Base-by-base conservation (phyloP, 2,329 filamentous ascomycete species). In the Colletotrichum orchidophilum region DNA sequence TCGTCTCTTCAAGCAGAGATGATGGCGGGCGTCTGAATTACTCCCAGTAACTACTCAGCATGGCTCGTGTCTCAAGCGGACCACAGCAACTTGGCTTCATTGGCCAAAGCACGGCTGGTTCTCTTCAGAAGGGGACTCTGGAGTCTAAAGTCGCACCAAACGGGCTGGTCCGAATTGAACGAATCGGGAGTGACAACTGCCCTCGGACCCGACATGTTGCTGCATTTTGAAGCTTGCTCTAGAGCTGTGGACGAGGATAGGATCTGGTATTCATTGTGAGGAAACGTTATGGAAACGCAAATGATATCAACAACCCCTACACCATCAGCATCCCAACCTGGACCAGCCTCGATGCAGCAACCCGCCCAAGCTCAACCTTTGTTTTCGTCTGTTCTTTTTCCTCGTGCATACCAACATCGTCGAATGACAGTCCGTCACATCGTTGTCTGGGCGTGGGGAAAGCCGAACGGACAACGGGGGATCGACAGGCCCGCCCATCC, bases 381-480 rank as follows among this genome's bases (percentile, higher is more conserved):
- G 18, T 49, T 58, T 59, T 59, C 65, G 49, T 71, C 65, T 46
- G 33, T 58, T 71, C 46, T 59, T 54, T 54, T 15, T 31, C 15
- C 39, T 46, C 11, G 49, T 21, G 21, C 46, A 29, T 33, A 3
- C 39, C 58, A 57, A 31, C 53, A 42, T 26, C 58, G 58, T 71
- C 58, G 31, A 57, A 52, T 71, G 64, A 49, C 53, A 57, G 42
- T 42, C 52, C 39, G n/a, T 63, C 58, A 63, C 31, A 39, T 27
- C 27, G 21, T 62, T 21, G 39, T 39, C 58, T 24, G 42, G 39
- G 66, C 55, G 66, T 72, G 70, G 70, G 70, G 66, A 70, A 72
- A 72, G 31, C 66, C 70, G 70, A 55, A 26, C 70, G 66, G 70
- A 70, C 60, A 64, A 39, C 70, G 60, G 49, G 46, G 64, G 60